Conservation (phyloP, 768 basidiomycete genomes). For the Lenzites betulinus region DNA sequence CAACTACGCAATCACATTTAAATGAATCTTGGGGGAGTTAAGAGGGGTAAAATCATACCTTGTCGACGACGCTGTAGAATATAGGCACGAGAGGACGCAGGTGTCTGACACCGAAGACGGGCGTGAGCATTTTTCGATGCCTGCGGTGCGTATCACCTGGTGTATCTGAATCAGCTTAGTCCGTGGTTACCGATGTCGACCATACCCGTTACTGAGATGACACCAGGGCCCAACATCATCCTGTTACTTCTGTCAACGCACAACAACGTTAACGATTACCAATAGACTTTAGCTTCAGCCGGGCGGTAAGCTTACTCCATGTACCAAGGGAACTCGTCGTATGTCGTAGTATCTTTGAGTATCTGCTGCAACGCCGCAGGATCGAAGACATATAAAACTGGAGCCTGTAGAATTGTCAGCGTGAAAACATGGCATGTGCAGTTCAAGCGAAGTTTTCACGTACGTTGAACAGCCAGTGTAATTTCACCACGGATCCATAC, state of each 20-base stretch:
- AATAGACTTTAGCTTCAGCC: too few species aligned
- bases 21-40: too few species aligned
- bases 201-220: slow-evolving; percentile 15
- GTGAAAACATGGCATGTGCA: neutral
- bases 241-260: slow-evolving; percentile 2
- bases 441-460: neutral
- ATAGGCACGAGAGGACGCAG: slow-evolving; percentile 19
- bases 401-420: neutral
- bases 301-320: neutral
- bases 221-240: slow-evolving; percentile 12
- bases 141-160: slow-evolving; percentile 25
- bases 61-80: slow-evolving; percentile 17
- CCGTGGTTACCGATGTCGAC: neutral
- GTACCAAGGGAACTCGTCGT: slow-evolving; percentile 18
- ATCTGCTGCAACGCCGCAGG: slow-evolving; percentile 22
- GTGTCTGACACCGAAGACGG: slow-evolving; percentile 18
- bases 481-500: slow-evolving; percentile 18
- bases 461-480: slow-evolving; percentile 19
- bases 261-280: neutral
- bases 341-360: slow-evolving; percentile 18
- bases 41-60: too few species aligned
- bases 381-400: slow-evolving; percentile 19
- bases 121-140: slow-evolving; percentile 27
- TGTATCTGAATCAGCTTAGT: neutral
- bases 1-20: neutral